Conservation (phyloP, 2,329 filamentous ascomycete species). For the Phaeoacremonium minimum region DNA sequence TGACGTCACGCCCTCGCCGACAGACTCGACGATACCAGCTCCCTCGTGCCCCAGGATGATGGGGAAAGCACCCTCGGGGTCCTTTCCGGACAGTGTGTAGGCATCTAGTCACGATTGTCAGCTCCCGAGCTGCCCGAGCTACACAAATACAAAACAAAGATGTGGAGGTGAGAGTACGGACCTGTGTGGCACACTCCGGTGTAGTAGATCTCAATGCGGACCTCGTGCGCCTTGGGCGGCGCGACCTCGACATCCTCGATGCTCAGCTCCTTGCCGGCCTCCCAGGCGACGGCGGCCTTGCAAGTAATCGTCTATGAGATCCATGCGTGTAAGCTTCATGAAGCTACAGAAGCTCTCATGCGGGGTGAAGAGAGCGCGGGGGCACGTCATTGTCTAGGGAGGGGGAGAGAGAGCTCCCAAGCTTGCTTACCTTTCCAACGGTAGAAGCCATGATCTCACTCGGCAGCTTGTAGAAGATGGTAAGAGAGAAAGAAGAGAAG, state of each 20-base stretch:
- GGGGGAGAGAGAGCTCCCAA: neutral
- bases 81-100: slow-evolving; percentile 93
- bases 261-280: slow-evolving; percentile 81
- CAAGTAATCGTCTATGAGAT: slow-evolving; percentile 7
- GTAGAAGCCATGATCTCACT: slow-evolving; percentile 7
- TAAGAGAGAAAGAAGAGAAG: neutral
- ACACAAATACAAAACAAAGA: neutral
- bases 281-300: slow-evolving; percentile 94
- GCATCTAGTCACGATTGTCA: slow-evolving; percentile 56
- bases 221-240: slow-evolving; percentile 86
- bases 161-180: slow-evolving; percentile 16
- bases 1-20: slow-evolving; percentile 90
- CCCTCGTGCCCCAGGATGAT: slow-evolving; percentile 87
- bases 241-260: slow-evolving; percentile 92
- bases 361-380: neutral
- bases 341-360: neutral
- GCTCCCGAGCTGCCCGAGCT: neutral
- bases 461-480: neutral
- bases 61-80: slow-evolving; percentile 92
- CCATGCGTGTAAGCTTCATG: neutral
- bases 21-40: slow-evolving; percentile 86
- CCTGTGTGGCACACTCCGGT: slow-evolving; percentile 95
- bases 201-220: slow-evolving; percentile 95
- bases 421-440: slow-evolving; percentile 6
- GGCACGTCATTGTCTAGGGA: neutral